Conservation (phyloP, 768 basidiomycete species). For the Xerocomellus amylosporus region DNA sequence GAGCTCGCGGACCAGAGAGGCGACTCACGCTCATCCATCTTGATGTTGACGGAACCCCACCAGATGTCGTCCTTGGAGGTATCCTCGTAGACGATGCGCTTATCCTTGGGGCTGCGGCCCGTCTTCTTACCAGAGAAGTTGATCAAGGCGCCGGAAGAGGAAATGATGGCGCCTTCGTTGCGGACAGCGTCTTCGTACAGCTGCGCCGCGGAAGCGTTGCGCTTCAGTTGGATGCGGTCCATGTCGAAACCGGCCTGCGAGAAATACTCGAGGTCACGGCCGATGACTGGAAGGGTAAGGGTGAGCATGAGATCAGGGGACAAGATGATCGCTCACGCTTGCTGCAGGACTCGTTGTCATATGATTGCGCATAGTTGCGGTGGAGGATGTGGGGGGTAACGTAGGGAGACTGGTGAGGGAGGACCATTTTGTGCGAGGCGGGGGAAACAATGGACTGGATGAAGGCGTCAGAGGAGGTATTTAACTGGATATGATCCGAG, state of each 20-base stretch:
- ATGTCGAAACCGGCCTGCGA: conserved; percentile 99
- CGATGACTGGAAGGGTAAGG: conserved; percentile 60
- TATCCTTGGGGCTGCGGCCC: conserved; percentile 96
- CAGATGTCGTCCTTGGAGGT: conserved; percentile 95
- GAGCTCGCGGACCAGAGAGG: not conserved
- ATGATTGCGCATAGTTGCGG: conserved; percentile 76
- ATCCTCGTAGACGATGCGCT: conserved; percentile 98
- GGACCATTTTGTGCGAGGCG: conserved; percentile 50
- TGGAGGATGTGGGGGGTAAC: conserved; percentile 89
- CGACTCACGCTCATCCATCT: conserved; percentile 89
- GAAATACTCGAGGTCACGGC: conserved; percentile 93
- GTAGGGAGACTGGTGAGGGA: conserved; percentile 74
- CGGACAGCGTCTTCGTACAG: conserved; percentile 98
- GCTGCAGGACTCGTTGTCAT: conserved; percentile 59
- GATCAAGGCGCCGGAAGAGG: conserved; percentile 93
- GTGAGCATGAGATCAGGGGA: conserved; percentile 14
- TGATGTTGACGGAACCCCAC: conserved; percentile 99
- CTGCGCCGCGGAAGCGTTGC: conserved; percentile 85
- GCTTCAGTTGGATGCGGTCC: conserved; percentile 93
- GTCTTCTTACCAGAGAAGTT: conserved; percentile 99
- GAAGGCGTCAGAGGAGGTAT: conserved; percentile 3
- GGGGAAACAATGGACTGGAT: not conserved
- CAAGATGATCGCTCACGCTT: conserved; percentile 47
- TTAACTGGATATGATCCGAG: conserved; percentile 27
- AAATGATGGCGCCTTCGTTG: conserved; percentile 98